Conservation (phyloP, 2,329 filamentous ascomycete species). For the Cyphellophora europaea region DNA sequence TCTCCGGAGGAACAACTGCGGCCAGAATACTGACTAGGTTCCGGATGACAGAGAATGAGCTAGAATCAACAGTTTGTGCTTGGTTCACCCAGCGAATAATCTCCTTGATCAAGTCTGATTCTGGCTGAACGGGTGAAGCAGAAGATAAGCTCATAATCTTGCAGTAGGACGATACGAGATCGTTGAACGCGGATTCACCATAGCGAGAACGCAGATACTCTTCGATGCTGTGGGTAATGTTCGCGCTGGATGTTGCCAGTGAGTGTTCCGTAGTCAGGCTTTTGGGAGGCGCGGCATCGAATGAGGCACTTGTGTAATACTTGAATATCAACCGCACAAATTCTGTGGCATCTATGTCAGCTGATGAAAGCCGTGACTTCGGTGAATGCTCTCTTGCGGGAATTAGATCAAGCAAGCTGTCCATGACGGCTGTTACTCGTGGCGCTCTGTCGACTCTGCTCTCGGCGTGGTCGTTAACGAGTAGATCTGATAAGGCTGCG, state of each 20-base stretch:
- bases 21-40: not conserved
- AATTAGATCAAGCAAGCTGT: slow-evolving; percentile 18
- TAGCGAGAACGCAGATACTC: not conserved
- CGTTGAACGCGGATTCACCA: not conserved
- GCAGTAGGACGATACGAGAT: not conserved
- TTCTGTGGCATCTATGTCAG: not conserved
- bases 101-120: not conserved
- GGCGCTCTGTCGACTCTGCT: slow-evolving; percentile 35
- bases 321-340: not conserved
- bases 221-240: not conserved
- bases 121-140: not conserved
- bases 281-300: no score
- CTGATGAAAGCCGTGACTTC: not conserved
- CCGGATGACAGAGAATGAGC: not conserved
- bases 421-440: slow-evolving; percentile 29
- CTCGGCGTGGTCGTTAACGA: slow-evolving; percentile 5
- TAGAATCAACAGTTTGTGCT: not conserved
- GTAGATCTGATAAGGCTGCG: slow-evolving; percentile 15
- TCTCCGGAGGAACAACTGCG: no score
- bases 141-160: not conserved
- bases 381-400: slow-evolving; percentile 13
- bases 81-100: not conserved
- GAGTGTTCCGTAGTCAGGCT: no score
- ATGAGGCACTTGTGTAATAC: not conserved
- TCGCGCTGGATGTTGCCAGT: not conserved